Conservation (phyloP, 257 asterid genomes). For the Rauvolfia tetraphylla region DNA sequence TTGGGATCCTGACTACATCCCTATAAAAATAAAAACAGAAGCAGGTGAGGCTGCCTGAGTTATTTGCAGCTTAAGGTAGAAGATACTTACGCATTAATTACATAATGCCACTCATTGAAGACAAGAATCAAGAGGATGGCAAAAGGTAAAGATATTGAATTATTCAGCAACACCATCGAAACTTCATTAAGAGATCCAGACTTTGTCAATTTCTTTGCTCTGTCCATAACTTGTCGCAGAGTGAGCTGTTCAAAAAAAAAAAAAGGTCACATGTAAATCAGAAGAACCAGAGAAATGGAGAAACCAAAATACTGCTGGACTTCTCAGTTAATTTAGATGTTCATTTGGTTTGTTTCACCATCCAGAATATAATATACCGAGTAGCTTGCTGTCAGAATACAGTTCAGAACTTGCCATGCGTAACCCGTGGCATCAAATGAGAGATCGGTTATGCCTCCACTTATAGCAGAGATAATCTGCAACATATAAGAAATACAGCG, state of each 20-base stretch:
- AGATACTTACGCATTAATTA: conserved; percentile 33
- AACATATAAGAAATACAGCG: not conserved
- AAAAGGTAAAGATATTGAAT: conserved; percentile 43
- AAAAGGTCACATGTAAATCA: not conserved
- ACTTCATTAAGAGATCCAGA: conserved; percentile 52
- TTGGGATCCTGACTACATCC: conserved; percentile 37
- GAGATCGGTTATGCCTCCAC: conserved; percentile 50
- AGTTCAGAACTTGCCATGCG: conserved; percentile 42
- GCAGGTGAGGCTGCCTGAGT: not conserved
- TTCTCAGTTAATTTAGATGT: not conserved
- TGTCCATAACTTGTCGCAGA: conserved; percentile 47
- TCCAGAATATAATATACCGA: conserved; percentile 30
- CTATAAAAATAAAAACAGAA: conserved; percentile 20
- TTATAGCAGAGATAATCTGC: conserved; percentile 43
- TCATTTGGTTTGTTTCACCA: not conserved
- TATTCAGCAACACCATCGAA: conserved; percentile 52
- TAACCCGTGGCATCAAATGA: conserved; percentile 41
- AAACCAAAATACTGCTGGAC: no score
- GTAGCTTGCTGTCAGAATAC: conserved; percentile 49
- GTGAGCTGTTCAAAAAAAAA: conserved; percentile 38
- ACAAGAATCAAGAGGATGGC: conserved; percentile 39
- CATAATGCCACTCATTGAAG: conserved; percentile 43
- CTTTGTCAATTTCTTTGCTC: conserved; percentile 41
- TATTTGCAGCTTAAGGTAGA: not conserved
- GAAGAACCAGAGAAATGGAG: not conserved